Conservation (phyloP, 768 basidiomycete species). For the Xanthoconium stramineum region DNA sequence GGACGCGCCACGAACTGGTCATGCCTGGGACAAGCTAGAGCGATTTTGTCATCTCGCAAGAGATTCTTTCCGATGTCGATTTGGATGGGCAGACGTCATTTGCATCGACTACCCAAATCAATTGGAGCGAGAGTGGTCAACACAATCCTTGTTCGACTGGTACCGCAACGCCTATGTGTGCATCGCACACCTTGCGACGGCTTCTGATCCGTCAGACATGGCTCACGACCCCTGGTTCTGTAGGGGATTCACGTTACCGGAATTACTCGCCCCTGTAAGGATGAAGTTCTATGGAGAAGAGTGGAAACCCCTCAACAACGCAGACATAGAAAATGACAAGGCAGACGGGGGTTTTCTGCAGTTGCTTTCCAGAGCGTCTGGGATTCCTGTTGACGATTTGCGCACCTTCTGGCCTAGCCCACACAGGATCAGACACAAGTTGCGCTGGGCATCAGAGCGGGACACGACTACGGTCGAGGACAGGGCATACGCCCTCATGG, state of each 20-base stretch:
- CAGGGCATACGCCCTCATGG: slow-evolving; percentile 19
- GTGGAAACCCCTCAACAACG: slow-evolving; percentile 18
- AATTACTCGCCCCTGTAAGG: slow-evolving; percentile 18
- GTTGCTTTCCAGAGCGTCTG: slow-evolving; percentile 11
- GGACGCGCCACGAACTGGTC: not conserved
- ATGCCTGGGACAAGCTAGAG: slow-evolving; percentile 15
- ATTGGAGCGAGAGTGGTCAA: not conserved
- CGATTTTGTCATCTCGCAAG: slow-evolving; percentile 10
- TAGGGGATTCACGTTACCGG: slow-evolving; percentile 14
- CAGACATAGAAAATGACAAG: slow-evolving; percentile 21
- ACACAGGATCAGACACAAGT: slow-evolving; percentile 17
- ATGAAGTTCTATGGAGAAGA: slow-evolving; percentile 21
- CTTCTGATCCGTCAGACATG: slow-evolving; percentile 5
- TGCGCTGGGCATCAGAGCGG: slow-evolving; percentile 20
- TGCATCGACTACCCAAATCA: slow-evolving; percentile 7
- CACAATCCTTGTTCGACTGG: slow-evolving; percentile 13
- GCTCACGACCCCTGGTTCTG: slow-evolving; percentile 12
- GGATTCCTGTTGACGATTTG: slow-evolving; percentile 12
- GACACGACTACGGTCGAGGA: slow-evolving; percentile 11
- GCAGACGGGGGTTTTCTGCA: slow-evolving; percentile 16
- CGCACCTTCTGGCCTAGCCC: slow-evolving; percentile 18
- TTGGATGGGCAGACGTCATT: slow-evolving; percentile 18
- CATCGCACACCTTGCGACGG: slow-evolving; percentile 11
- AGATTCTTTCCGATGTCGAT: slow-evolving; percentile 14
- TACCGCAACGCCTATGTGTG: slow-evolving; percentile 22